phyloP scores from a whole-genome alignment of 257 asterid species.

The Euphrasia confusa region DNA sequence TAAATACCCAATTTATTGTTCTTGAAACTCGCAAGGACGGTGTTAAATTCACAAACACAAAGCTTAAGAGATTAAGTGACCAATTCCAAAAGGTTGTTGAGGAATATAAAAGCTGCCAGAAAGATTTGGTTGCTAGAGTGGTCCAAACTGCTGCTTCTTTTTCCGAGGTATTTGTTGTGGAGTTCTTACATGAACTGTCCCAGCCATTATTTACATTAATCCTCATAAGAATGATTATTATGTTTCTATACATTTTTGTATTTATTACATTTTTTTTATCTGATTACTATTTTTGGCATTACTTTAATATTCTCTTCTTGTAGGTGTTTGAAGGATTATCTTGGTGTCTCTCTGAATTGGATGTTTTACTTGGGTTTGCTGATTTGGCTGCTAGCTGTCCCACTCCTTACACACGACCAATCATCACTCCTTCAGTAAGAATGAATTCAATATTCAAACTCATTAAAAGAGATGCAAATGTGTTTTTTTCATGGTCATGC shows the following conservation, averaged over 20 bases:
- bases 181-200: slow-evolving; percentile 8
- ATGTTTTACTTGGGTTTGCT: slow-evolving; percentile 94
- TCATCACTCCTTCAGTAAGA: slow-evolving; percentile 68
- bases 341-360: slow-evolving; percentile 73
- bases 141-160: slow-evolving; percentile 81
- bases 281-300: neutral
- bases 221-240: neutral
- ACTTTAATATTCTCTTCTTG: slow-evolving; percentile 16
- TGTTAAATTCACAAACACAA: slow-evolving; percentile 84
- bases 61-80: slow-evolving; percentile 80
- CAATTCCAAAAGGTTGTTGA: slow-evolving; percentile 81
- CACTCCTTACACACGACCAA: slow-evolving; percentile 77
- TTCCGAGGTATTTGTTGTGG: slow-evolving; percentile 59
- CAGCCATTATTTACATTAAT: slow-evolving; percentile 17
- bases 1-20: slow-evolving; percentile 76
- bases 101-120: slow-evolving; percentile 85
- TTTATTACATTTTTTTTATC: neutral
- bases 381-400: slow-evolving; percentile 91
- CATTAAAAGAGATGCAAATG: slow-evolving; percentile 16
- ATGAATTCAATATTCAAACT: slow-evolving; percentile 19
- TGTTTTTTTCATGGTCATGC: slow-evolving; percentile 23
- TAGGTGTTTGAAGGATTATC: slow-evolving; percentile 88
- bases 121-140: slow-evolving; percentile 82
- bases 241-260: neutral
- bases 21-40: slow-evolving; percentile 99